Conservation (phyloP, 2,329 filamentous ascomycete genomes). For the Botrytis cinerea region DNA sequence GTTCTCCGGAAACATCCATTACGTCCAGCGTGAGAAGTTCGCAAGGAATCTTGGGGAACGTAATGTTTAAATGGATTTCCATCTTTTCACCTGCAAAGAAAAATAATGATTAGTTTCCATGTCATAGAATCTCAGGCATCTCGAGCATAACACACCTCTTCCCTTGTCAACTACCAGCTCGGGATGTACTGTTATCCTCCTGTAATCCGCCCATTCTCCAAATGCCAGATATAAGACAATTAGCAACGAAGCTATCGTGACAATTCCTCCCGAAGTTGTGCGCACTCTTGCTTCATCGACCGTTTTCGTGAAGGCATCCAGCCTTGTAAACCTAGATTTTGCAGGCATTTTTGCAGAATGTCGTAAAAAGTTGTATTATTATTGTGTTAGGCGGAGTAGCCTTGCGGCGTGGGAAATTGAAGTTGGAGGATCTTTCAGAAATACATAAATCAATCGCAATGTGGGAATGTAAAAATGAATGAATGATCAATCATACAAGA, state of each 20-base stretch:
- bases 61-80: constrained; percentile 98
- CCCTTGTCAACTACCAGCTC: constrained; percentile 97
- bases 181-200: constrained; percentile 80
- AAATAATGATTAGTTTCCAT: constrained; percentile 20
- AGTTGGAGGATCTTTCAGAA: constrained; percentile 6
- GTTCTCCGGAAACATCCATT: constrained; percentile 98
- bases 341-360: constrained; percentile 63
- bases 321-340: constrained; percentile 92
- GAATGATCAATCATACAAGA: neutral
- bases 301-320: constrained; percentile 98
- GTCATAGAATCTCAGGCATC: neutral
- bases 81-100: constrained; percentile 79
- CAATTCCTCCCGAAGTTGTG: constrained; percentile 91
- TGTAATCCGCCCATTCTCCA: constrained; percentile 96
- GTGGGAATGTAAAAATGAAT: neutral
- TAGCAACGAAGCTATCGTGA: constrained; percentile 87
- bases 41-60: constrained; percentile 90
- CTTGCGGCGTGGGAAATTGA: constrained; percentile 13
- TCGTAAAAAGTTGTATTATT: neutral
- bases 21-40: constrained; percentile 95
- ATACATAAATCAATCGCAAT: constrained; percentile 20
- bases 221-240: constrained; percentile 86
- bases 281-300: constrained; percentile 97
- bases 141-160: constrained; percentile 61
- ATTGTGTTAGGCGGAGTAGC: constrained; percentile 6